phyloP scores from a whole-genome alignment of 2,329 filamentous ascomycete genomes.

The Aspergillus carbonarius region DNA sequence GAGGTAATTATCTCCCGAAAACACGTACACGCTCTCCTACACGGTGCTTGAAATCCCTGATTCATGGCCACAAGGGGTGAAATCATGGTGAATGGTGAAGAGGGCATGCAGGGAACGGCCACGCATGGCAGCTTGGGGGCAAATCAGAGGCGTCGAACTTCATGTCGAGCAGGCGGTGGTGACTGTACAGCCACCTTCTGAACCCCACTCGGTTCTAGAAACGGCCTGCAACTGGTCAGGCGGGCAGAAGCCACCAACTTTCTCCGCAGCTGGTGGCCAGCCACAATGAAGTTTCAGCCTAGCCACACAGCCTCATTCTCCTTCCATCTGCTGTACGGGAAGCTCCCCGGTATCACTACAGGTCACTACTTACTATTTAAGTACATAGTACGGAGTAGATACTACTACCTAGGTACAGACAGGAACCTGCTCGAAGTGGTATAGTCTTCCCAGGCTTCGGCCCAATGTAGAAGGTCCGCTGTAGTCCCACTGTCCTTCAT shows the following conservation, averaged over 20 bases:
- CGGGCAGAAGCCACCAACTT: slow-evolving; percentile 4
- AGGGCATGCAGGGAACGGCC: too few relatives aligned
- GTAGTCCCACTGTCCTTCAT: not conserved
- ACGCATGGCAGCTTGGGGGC: not conserved
- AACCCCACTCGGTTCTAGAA: not conserved
- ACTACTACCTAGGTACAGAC: too few relatives aligned
- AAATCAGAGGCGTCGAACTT: not conserved
- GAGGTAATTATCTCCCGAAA: too few relatives aligned
- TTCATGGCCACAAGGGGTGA: not conserved
- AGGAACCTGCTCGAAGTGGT: not conserved
- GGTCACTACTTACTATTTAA: too few relatives aligned
- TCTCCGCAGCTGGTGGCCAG: slow-evolving; percentile 8
- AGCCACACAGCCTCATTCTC: slow-evolving; percentile 16
- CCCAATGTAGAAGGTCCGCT: not conserved
- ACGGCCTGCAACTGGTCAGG: not conserved
- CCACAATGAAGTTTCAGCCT: slow-evolving; percentile 14
- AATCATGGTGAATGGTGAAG: not conserved
- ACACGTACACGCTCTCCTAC: too few relatives aligned
- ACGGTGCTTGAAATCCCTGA: too few relatives aligned
- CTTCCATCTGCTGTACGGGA: not conserved
- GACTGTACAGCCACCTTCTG: not conserved
- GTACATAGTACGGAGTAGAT: too few relatives aligned
- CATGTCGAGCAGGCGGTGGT: not conserved
- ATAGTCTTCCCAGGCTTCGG: not conserved
- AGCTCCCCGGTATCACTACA: too few relatives aligned